Evolutionary conservation across 148 eudicot species (phyloP), one percentile per base, ranked within the genome.

Genomic region (Camellia lanceoleosa): DNA sequence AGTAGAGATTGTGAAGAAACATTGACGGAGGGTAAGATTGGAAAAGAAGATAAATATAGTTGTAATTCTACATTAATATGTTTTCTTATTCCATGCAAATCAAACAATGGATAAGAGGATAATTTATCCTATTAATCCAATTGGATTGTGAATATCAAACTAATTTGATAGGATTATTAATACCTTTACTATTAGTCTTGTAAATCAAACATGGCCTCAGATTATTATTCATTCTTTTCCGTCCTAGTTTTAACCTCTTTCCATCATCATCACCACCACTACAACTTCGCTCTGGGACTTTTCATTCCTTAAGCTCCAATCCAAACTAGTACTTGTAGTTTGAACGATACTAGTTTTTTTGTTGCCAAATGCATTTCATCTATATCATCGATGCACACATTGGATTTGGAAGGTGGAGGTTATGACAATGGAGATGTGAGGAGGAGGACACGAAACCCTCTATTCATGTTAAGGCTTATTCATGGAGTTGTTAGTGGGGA

Each of bases 381-480:
- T 7, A 63, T 81, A 2, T 62, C 86, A 4, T 86, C 89, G 63
- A 69, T 82, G 49, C 44, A 59, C 42, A 63, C 82, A 2, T 75
- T 84, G 66, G 90, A 87, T 52, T 52, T 87, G 93, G 93, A 85
- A 82, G 19, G 87, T 52, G 89, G 77, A 9, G 82, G 71, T n/a
- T 79, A 80, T 7, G 44, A 20, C 58, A 16, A 46, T n/a, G 82
- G 74, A 61, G 59, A 55, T 59, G 43, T 79, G 3, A 75, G 10
- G 81, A 81, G 19, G 56, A 83, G 43, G 82, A 79, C 19, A 44
- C 80, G 63, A 79, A 81, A 68, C 80, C 88, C 47, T 67, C 87
- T 63, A 90, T 94, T 82, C 93, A 92, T 75, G 98, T 94, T 79
- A 87, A 92, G 76, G 98, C 98, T 70, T 94, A 85, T 74, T 91